Percentiles rank a stretch among this genome's conserved stretches.
Conservation (phyloP, 352 stramenopile genomes). For the Pythium utonaiense region DNA sequence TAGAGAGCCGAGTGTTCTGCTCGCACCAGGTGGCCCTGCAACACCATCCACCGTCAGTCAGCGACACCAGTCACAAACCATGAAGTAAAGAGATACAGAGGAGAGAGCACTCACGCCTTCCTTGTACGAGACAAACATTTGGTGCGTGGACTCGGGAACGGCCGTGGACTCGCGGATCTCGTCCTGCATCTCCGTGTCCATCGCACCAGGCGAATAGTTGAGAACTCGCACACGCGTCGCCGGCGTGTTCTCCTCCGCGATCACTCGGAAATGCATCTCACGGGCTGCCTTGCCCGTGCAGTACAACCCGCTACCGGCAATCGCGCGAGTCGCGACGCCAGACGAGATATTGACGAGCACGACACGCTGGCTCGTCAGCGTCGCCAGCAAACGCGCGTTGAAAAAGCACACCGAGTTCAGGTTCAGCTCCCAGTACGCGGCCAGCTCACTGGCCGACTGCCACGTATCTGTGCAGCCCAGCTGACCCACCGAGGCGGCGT, state of each 20-base stretch:
- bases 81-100: too few relatives aligned
- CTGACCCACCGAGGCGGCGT: slow-evolving; percentile 9
- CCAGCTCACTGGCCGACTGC: slow-evolving; percentile 1
- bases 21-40: slow-evolving; percentile 6
- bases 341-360: slow-evolving; percentile 18
- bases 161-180: too few relatives aligned
- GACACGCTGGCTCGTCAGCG: neutral
- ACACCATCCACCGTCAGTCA: too few relatives aligned
- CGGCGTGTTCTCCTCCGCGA: too few relatives aligned
- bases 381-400: slow-evolving; percentile 11
- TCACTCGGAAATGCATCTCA: too few relatives aligned
- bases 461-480: slow-evolving; percentile 15
- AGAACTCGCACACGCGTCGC: too few relatives aligned
- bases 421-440: slow-evolving; percentile 15
- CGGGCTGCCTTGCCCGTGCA: too few relatives aligned
- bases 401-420: slow-evolving; percentile 14
- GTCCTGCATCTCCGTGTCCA: too few relatives aligned
- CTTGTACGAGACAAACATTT: slow-evolving; percentile 10
- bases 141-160: neutral
- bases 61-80: too few relatives aligned
- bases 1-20: slow-evolving; percentile 10
- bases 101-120: slow-evolving; percentile 6
- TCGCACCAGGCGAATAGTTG: too few relatives aligned
- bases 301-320: neutral
- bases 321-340: neutral